Evolutionary conservation across 345 rosid species (phyloP), one percentile per base, ranked within the genome.

Genomic region (Tarenaya hassleriana): DNA sequence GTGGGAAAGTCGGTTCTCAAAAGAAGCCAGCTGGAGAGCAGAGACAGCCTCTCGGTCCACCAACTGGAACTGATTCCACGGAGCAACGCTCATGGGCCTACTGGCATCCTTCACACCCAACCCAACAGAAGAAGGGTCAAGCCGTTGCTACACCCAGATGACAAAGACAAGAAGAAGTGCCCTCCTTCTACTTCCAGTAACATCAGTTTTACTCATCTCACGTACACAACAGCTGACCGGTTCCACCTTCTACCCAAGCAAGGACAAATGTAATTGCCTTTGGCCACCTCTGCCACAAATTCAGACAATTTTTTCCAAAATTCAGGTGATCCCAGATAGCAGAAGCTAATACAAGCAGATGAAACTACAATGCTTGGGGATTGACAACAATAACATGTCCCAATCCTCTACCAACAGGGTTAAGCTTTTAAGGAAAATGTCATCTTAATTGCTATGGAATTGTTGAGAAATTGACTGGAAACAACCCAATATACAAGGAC

Each of bases 151-250:
- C 80, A 83, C 75, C 98, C 95, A 56, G 90, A 84, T 39, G 91
- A 87, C 4, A 95, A 86, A 71, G 96, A 75, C 77, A 94, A 88
- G 86, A 92, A 92, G 72, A 92, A 88, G 41, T 94, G 86, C 63
- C 98, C 95, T 81, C 97, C 97, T 88, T 88, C 95, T 61, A 80
- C 91, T 71, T 91, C 86, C 58, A 88, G 74, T 83, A 92, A 83
- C 98, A 92, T 92, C 78, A 71, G 86, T 77, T 74, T 74, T 73
- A 70, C 68, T 81, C 96, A 92, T 83, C 80, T 72, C 58, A 56
- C 67, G 68, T 67, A 67, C 73, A 75, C 64, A 29, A 43, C 15
- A 50, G 46, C 58, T 70, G n/a, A 51, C 53, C 62, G 57, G 56
- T 31, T 44, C 24, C 56, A 63, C 39, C 63, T 53, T 52, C 57